Evolutionary conservation across 352 stramenopile species (phyloP), one percentile per base, ranked within the genome.

Genomic region (Nothophytophthora sp.): DNA sequence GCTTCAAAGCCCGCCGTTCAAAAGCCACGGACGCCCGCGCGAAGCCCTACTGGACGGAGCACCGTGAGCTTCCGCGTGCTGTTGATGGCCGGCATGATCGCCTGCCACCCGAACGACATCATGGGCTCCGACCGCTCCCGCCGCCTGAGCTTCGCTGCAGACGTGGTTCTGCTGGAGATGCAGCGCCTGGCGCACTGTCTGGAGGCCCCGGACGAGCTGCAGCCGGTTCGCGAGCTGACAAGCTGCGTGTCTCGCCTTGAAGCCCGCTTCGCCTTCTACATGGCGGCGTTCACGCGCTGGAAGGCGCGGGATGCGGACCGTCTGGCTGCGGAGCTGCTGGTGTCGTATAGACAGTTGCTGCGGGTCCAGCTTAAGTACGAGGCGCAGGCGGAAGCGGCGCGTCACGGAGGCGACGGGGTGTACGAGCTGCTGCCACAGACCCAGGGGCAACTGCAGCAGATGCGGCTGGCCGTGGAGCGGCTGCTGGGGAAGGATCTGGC

Each of bases 21-120:
- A 18, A 37, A n/a, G 13, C 30, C 34, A 9, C 29, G 36, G 5
- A 39, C 44, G 4, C 53, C 44, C 9, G 63, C 58, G 13, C 45
- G 22, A 55, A 45, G 24, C n/a, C 9, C 35, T 6, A 19, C 48
- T 13, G 70, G 65, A 40, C 60, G 60, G n/a, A 45, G 61, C n/a
- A 64, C 34, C 10, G 72, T 73, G 29, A 73, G 60, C 32, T 83
- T 81, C 45, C 78, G 78, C 2, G 74, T 92, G 18, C 55, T 92
- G 25, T 57, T 92, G 28, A 82, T 92, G 72, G 81, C 79, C 1
- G 81, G 81, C 0, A 88, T 90, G 76, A 64, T 92, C 30, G 61
- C 74, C n/a, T 76, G 66, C 20, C 78, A 89, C 30, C 76, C 81
- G 1, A 52, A 48, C 4, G 76, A 90, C 22, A 86, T 88, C 44